Percentiles rank a stretch among this genome's conserved stretches.
These are phyloP conservation scores for Pichia sp. DNA, from an alignment of 1,139 yeast genomes.

Conservation along the genomic window DNA sequence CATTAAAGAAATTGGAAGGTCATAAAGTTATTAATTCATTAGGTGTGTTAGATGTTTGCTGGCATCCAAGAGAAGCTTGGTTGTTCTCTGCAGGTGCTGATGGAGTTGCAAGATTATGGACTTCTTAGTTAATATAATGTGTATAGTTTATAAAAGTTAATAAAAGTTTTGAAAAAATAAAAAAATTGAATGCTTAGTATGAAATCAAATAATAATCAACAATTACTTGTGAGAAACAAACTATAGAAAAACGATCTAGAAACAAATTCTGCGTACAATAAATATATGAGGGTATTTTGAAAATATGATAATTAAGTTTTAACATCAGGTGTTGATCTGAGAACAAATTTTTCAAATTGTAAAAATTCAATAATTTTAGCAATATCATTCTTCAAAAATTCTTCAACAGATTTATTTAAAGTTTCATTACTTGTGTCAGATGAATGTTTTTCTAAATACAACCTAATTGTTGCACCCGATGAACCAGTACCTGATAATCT, in stretches of 20 bases:
- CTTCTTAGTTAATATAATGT: conserved; percentile 43
- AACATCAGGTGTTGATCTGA: conserved; percentile 85
- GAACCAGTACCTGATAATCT: conserved; percentile 98
- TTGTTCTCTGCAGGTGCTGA: conserved; percentile 97
- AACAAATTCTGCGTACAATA: not conserved
- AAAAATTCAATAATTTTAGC: conserved; percentile 59
- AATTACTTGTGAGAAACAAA: too few relatives aligned
- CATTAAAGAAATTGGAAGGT: conserved; percentile 91
- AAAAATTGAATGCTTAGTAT: not conserved
- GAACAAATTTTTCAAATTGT: conserved; percentile 66
- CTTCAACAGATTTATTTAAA: conserved; percentile 49
- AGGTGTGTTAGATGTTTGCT: conserved; percentile 82
- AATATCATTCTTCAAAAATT: conserved; percentile 60
- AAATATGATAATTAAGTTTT: conserved; percentile 44
- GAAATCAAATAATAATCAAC: too few relatives aligned
- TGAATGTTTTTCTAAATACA: conserved; percentile 83
- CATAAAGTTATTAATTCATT: conserved; percentile 73
- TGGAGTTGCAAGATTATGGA: conserved; percentile 94
- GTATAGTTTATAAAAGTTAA: not conserved
- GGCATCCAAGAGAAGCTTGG: conserved; percentile 99
- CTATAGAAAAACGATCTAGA: too few relatives aligned
- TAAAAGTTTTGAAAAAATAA: not conserved
- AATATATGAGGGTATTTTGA: not conserved
- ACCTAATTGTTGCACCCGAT: conserved; percentile 93
- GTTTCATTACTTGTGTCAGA: conserved; percentile 46